Base-by-base conservation (phyloP, 192 early-diverging fungal species). In the Coemansia sp. region DNA sequence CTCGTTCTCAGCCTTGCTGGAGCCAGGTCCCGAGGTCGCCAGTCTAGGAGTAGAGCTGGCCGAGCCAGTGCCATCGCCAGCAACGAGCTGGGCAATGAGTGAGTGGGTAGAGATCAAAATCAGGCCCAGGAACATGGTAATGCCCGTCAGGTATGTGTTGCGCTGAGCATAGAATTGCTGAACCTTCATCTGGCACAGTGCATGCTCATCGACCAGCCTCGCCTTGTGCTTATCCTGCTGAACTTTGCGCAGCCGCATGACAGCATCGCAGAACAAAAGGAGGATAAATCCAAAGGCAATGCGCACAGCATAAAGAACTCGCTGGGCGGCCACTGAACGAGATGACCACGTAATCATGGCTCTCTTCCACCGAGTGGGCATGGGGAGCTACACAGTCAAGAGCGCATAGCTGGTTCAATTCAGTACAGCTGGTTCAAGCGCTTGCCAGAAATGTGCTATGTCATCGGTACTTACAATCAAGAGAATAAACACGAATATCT, bases 91-190 rank as follows among this genome's bases (percentile, higher is more conserved):
- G 37, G 60, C 62, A 40, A 84, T 70, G 24, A 84, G 72, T 40
- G 72, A 65, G 61, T 84, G 73, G 8, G 77, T 84, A 1, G 73
- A 75, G 20, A 69, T 74, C 63, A 84, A 62, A 20, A 83, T 83
- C 50, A 84, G 66, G 0, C 83, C 83, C 36, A 85, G 60, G 59
- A 83, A 83, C 73, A 85, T 74, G n/a, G 84, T 85, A 69, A 85
- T 83, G 13, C 84, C 84, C 4, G 80, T 83, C 63, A 85, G 66
- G 28, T 85, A 85, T 16, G 82, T 74, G 64, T 85, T 85, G 73
- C 84, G 84, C 66, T 85, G 84, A 11, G 81, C 81, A 34, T 84
- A 84, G 69, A 84, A 84, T 71, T 80, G 67, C 65, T 77, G 76
- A 0, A 79, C 65, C 69, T 75, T 76, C 26, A 74, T 68, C 69